Base-by-base conservation (phyloP, 192 early-diverging fungal genomes). In the Borealophlyctis nickersoniae region DNA sequence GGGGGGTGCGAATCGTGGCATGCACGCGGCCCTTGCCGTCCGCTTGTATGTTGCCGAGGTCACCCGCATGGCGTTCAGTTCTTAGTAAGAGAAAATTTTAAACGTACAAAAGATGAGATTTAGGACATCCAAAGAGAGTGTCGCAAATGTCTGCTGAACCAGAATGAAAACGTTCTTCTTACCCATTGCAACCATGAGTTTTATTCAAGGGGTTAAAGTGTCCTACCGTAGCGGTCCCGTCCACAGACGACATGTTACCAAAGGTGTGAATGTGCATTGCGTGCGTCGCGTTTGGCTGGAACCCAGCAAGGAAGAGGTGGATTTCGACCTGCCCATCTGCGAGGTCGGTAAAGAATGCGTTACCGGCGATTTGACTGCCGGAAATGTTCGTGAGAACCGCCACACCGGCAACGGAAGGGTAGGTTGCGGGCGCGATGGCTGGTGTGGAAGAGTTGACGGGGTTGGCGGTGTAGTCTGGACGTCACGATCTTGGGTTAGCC, bases 161-260 rank as follows among this genome's bases (percentile, higher is more conserved):
- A n/a, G n/a, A n/a, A n/a, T n/a, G n/a, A n/a, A n/a, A n/a, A n/a
- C n/a, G n/a, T n/a, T n/a, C n/a, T n/a, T n/a, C n/a, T n/a, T n/a
- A n/a, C n/a, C n/a, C n/a, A n/a, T n/a, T n/a, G 59, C 67, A 70
- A 29, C 64, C 54, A 59, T 74, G 72, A 33, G 1, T 32, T 19
- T 39, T 28, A 68, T 71, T 71, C 2, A 33, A 39, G 1, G 72
- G 72, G 39, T 74, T 74, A 49, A 66, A 74, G 64, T 74, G 72
- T 19, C 24, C 61, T 49, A 14, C 69, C 36, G 48, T 24, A 3
- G 49, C 51, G 16, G 58, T 16, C 9, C 69, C 69, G 4, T 32
- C 56, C 3, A 19, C 3, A 16, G n/a, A 19, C 23, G 60, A 61
- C 22, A 69, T 4, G 64, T 73, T 65, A 9, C 71, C 71, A 33